Base-by-base conservation (phyloP, 2,329 filamentous ascomycete genomes). In the Aaosphaeria arxii region DNA sequence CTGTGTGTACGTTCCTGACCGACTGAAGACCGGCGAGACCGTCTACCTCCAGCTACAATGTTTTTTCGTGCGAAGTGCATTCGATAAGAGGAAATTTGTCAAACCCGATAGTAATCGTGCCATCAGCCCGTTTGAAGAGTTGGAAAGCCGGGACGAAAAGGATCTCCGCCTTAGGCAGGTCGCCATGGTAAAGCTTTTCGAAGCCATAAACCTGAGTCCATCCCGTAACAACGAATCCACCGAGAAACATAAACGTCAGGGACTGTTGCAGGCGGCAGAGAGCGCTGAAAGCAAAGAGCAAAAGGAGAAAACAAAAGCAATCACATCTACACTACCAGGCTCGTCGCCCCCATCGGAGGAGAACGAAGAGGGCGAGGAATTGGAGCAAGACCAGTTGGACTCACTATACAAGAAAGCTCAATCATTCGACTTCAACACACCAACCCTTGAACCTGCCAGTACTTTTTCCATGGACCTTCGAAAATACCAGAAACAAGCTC, bases 371-470 rank as follows among this genome's bases (percentile, higher is more conserved):
- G 91, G 91, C 2, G 82, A 91, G 59, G 91, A 97, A 70, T 79
- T 99, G 0, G 91, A 97, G 64, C 90, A 97, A 68, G 91, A 95
- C 59, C 94, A 99, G 66, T 85, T 99, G 4, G 94, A 99, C 66
- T 84, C 88, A 0, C 73, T 99, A 1, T 99, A 99, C 71, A 89
- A 87, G 63, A 99, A 99, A 65, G 94, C 94, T 0, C 94, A 99
- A 64, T 91, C 90, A 0, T 97, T 97, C 61, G 94, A 99, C 67
- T 97, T 99, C 63, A 83, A 84, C 64, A 96, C 91, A 0, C 91
- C 91, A 2, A 86, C 90, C 67, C 86, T 89, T 7, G 87, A 96
- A 58, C 92, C 94, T 7, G 84, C 88, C 5, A 78, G 86, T 6
- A 89, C 85, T 0, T 99, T 99, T 69, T 79, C 80, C 5, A 85